Conservation (phyloP, 2,329 filamentous ascomycete species). For the Mollisiaceae sp. region DNA sequence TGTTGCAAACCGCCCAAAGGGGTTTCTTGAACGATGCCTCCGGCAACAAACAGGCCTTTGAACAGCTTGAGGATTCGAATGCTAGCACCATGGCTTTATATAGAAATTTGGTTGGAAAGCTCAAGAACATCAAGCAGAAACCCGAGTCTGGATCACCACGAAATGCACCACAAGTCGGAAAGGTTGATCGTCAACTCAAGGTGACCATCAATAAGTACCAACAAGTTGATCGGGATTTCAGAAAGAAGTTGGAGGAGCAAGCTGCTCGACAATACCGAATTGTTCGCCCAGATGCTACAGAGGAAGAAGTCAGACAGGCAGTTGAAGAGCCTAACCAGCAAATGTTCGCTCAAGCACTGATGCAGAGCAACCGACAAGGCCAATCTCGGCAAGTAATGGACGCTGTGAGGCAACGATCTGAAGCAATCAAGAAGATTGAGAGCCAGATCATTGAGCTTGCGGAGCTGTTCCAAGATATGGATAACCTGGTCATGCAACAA, state of each 20-base stretch:
- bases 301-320: conserved; percentile 77
- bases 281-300: conserved; percentile 79
- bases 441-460: conserved; percentile 85
- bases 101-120: conserved; percentile 76
- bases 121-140: conserved; percentile 82
- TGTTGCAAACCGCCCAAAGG: conserved; percentile 68
- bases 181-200: conserved; percentile 80
- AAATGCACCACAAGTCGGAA: conserved; percentile 81
- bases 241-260: conserved; percentile 79
- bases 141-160: conserved; percentile 74
- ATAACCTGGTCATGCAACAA: conserved; percentile 84
- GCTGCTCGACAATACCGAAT: conserved; percentile 91
- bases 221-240: conserved; percentile 78
- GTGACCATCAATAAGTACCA: conserved; percentile 82
- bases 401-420: conserved; percentile 82
- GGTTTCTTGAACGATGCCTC: conserved; percentile 70
- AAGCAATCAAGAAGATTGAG: conserved; percentile 90
- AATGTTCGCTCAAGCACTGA: conserved; percentile 86
- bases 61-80: conserved; percentile 74
- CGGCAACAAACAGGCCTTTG: conserved; percentile 64
- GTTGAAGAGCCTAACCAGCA: conserved; percentile 74
- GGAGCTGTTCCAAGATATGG: conserved; percentile 88
- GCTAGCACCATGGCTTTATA: conserved; percentile 84
- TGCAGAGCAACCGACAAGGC: conserved; percentile 79
- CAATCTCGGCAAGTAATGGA: conserved; percentile 79